Base-by-base conservation (phyloP, 2,329 filamentous ascomycete genomes). In the Talaromyces sp. region DNA sequence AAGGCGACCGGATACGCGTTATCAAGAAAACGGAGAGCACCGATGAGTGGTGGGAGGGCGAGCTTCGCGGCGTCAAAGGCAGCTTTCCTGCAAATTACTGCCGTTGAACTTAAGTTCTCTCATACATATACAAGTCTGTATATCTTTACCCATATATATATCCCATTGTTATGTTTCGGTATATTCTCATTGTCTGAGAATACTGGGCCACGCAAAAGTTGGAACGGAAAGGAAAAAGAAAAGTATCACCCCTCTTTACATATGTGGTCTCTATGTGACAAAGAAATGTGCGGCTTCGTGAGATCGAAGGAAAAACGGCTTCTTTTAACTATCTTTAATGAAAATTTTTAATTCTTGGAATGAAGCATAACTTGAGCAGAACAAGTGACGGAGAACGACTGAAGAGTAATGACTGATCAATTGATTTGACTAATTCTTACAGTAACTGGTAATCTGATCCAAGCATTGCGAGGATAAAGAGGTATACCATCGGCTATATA, bases 11-110 rank as follows among this genome's bases (percentile, higher is more conserved):
- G 56, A 96, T 96, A 67, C 85, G 82, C 53, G 87, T 96, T 3
- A 71, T 92, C 33, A 90, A 90, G 78, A 91, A 89, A 78, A 95
- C 91, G 2, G 84, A 85, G 7, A 92, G 88, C 64, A 88, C 86
- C 25, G 89, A 95, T 75, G 91, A 95, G 71, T 96, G 91, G 91
- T 96, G 91, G 91, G 85, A 91, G 64, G 91, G 91, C 13, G 90
- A 95, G 73, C 65, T 93, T 15, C 80, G 80, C 47, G 91, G 91
- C 0, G 73, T 80, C 28, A 83, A 81, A 70, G 91, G 91, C 3
- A 87, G 81, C 66, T 96, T 96, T 71, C 91, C 91, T 0, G 91
- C 91, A 7, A 96, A 96, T 74, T 96, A 96, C 75, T 91, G 88
- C 70, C 82, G 83, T 67, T 62, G 54, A 53, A n/a, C 22, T 28